Evolutionary conservation across 306 rosid species (phyloP), one percentile per base, ranked within the genome.

Genomic region (Aeschynomene evenia): DNA sequence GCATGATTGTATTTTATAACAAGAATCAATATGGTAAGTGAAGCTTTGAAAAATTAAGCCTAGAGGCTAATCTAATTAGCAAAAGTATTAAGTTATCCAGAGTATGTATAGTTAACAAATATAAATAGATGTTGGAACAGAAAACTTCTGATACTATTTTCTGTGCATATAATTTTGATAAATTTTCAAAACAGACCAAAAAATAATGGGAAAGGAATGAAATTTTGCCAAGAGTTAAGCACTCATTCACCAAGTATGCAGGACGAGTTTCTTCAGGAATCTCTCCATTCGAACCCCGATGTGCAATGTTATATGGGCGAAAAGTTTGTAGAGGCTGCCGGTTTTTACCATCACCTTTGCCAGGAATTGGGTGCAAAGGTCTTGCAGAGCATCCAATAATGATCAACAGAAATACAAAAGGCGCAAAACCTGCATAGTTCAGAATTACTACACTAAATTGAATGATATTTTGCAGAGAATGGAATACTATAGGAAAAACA

Each of bases 251-350:
- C 95, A 71, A 3, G 71, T 92, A 92, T 65, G 95, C 96, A 55
- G 87, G 66, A 51, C 74, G 81, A 73, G 98, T 92, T 87, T 80
- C 98, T 82, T 92, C 98, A 10, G 98, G 98, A 76, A 92, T 6
- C 80, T 89, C 98, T 72, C 98, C 98, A 45, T 89, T 89, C 20
- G 98, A 85, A 70, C 98, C 98, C n/a, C 98, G 85, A 74, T 92
- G 98, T 5, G 98, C 98, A 59, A 89, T 15, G 65, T 89, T 92
- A 74, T 77, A 89, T 5, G 98, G 95, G 31, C 89, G 89, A 67
- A 55, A 86, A 45, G 92, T 87, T 75, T 92, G 92, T 8, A 89
- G 80, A 63, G 92, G 92, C 68, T 70, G 63, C 48, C 81, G 77
- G 37, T 33, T 68, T 61, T 67, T 79, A 66, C 31, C 22, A n/a